A percentile compares a stretch with the other conserved stretches of the same genome.
These are phyloP conservation scores for Hyaloscypha hepaticicola DNA, from an alignment of 495 filamentous ascomycete genomes.

Conservation along the genomic window DNA sequence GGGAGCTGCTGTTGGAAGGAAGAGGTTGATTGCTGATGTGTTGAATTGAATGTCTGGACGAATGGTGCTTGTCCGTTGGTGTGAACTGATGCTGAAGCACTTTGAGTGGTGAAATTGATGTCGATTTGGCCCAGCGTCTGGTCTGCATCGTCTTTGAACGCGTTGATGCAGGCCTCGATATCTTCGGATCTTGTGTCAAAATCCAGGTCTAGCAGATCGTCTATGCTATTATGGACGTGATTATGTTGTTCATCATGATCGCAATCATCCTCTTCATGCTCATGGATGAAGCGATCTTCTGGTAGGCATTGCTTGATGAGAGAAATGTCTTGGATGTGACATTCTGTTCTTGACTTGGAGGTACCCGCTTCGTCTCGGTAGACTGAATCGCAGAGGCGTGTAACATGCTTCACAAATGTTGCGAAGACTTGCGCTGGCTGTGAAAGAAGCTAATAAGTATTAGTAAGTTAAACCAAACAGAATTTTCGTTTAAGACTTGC, in stretches of 20 bases:
- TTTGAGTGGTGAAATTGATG: not conserved
- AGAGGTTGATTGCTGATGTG: not conserved
- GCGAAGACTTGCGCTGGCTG: constrained; percentile 18
- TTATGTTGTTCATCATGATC: not conserved
- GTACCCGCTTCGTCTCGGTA: constrained; percentile 9
- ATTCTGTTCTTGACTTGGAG: not conserved
- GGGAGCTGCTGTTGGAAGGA: not conserved
- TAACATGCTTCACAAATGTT: constrained; percentile 21
- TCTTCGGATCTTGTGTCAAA: constrained; percentile 4
- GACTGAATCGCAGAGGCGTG: constrained; percentile 18
- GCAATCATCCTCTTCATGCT: not conserved
- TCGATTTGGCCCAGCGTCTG: not conserved
- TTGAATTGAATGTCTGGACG: not conserved
- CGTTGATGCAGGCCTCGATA: not conserved
- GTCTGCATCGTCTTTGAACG: constrained; percentile 4
- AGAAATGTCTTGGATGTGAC: constrained; percentile 23
- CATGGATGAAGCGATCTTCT: constrained; percentile 19
- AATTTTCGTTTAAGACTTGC: constrained; percentile 5
- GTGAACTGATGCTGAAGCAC: not conserved
- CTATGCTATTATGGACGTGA: not conserved
- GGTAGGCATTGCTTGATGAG: constrained; percentile 22
- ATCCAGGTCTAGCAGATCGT: constrained; percentile 2
- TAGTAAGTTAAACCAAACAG: not conserved
- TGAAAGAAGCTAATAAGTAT: constrained; percentile 16
- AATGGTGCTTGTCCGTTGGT: not conserved